Evolutionary conservation across 208 protist genomes (phyloP).

Genomic region (Leishmania guyanensis): DNA sequence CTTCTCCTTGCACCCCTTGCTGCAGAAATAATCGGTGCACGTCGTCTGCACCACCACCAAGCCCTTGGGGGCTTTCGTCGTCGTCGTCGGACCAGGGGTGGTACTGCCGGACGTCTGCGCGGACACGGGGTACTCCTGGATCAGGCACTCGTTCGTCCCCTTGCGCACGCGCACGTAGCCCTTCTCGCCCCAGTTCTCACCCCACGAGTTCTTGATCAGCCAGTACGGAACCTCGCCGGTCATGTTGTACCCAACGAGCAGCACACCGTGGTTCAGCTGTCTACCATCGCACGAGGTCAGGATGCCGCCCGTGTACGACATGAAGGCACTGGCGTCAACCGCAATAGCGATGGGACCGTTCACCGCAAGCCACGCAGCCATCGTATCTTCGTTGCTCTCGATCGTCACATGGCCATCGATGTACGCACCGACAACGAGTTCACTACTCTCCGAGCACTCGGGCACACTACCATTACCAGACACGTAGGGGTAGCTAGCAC

Average conservation of each 20-base stretch:
- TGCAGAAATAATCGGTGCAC: conserved; percentile 32
- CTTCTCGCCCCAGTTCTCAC: conserved; percentile 62
- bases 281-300: conserved; percentile 49
- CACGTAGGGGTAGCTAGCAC: conserved; percentile 61
- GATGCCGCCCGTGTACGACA: conserved; percentile 62
- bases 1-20: conserved; percentile 10
- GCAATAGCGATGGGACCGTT: conserved; percentile 84
- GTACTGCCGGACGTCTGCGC: background rate
- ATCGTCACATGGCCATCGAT: conserved; percentile 64
- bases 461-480: background rate
- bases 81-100: background rate
- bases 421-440: conserved; percentile 47
- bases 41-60: conserved; percentile 21
- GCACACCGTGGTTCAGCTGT: conserved; percentile 74
- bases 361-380: conserved; percentile 61
- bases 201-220: conserved; percentile 92
- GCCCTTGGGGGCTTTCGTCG: background rate
- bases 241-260: conserved; percentile 79
- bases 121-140: conserved; percentile 36
- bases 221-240: conserved; percentile 62
- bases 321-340: conserved; percentile 77
- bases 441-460: background rate
- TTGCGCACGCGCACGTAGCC: conserved; percentile 75
- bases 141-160: conserved; percentile 54
- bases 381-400: conserved; percentile 55